Base-by-base conservation (phyloP, 306 rosid genomes). In the Hylodesmum podocarpum region DNA sequence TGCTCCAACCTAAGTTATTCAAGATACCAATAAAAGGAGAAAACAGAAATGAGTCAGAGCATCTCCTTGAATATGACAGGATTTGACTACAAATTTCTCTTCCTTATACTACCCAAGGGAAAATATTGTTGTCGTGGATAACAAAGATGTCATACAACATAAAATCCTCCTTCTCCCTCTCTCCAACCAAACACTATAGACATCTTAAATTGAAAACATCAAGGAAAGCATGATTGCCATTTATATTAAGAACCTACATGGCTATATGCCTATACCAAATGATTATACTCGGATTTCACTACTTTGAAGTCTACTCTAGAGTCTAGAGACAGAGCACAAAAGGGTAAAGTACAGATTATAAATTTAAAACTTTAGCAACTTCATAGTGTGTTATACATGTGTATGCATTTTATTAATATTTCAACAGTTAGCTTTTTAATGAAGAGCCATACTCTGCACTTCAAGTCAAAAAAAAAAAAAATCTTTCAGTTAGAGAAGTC, bases 1-100 rank as follows among this genome's bases (percentile, higher is more conserved):
- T 75, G 97, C 98, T 89, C 99, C 99, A 83, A 89, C 96, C 99
- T 96, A 66, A 58, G 51, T 78, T 62, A 83, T 75, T 55, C 66
- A 84, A 81, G 28, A 83, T 29, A 73, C 64, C 53, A 55, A 74
- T 13, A 47, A n/a, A 51, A 80, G 79, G 61, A 19, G 47, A 66
- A 6, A 81, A 57, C 40, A 57, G 33, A 66, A 41, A 57, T 40
- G 71, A 59, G 54, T 66, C 57, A 62, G 70, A 77, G 69, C 64
- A 50, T 37, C 22, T 80, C 18, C 64, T 49, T 14, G 9, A 24
- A 66, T 11, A 80, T 29, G 73, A 80, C 63, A 14, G 15, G 73
- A 69, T 43, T 25, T 66, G 9, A 21, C 36, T 16, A 29, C 64
- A 57, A 51, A 40, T 72, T 57, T 71, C 31, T 63, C 18, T 33